phyloP scores from a whole-genome alignment of 495 filamentous ascomycete species.

The Hyaloscypha finlandica region DNA sequence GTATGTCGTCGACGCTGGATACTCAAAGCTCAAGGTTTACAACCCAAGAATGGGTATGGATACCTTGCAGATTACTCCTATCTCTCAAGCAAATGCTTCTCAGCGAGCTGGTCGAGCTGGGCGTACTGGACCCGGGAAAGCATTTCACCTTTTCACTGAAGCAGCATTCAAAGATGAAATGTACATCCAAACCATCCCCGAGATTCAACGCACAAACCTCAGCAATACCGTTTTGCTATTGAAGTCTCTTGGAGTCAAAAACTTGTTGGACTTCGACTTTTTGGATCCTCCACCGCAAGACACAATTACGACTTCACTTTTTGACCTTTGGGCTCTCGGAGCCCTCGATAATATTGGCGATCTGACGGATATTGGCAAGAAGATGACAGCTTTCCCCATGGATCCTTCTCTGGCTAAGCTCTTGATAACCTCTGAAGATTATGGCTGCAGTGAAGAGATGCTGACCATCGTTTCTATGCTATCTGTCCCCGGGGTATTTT shows the following conservation, averaged over 20 bases:
- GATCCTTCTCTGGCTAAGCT: conserved; percentile 93
- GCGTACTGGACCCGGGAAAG: conserved; percentile 92
- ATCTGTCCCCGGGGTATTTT: conserved; percentile 94
- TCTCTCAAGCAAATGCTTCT: conserved; percentile 93
- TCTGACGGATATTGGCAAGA: conserved; percentile 80
- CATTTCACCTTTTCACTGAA: conserved; percentile 93
- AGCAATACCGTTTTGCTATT: conserved; percentile 92
- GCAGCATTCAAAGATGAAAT: conserved; percentile 94
- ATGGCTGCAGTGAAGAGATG: conserved; percentile 96
- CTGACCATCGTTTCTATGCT: conserved; percentile 98
- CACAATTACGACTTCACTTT: conserved; percentile 94
- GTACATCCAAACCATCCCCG: conserved; percentile 96
- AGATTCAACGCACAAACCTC: conserved; percentile 96
- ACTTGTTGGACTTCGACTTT: conserved; percentile 96
- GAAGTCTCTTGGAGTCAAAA: conserved; percentile 92
- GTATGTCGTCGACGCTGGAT: conserved; percentile 97
- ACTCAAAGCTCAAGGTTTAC: conserved; percentile 97
- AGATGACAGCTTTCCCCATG: conserved; percentile 98
- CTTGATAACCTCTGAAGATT: conserved; percentile 82
- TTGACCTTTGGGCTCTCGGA: conserved; percentile 97
- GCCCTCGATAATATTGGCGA: conserved; percentile 93
- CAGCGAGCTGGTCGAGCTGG: conserved; percentile 94
- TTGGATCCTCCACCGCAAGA: conserved; percentile 99
- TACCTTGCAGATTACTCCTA: conserved; percentile 95
- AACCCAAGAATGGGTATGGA: conserved; percentile 99